Evolutionary conservation across 768 basidiomycete species (phyloP), one percentile per base, ranked within the genome.

Genomic region (Daedaleopsis sinensis): DNA sequence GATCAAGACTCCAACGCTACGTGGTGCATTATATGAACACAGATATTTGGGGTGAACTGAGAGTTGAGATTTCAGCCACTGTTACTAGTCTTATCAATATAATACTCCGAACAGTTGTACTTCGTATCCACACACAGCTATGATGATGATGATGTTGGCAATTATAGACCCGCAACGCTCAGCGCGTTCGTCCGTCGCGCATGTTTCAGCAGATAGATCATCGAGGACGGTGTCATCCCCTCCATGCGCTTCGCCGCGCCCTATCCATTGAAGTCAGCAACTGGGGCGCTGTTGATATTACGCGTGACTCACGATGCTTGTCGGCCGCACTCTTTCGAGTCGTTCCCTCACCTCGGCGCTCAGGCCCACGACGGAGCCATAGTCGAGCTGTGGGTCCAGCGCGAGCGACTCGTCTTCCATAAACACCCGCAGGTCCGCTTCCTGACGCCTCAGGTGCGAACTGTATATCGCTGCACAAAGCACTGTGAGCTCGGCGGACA

Each of bases 231-330:
- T 3, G 94, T 96, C 84, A 96, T 92, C 9, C 94, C 94, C 70
- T 96, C 94, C 86, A 96, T 94, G 27, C 94, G 79, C 72, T 94
- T 94, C 16, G 91, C 94, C 4, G 90, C 90, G n/a, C 94, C 94
- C 93, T 94, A 27, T 42, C 37, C 58, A 13, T 44, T 27, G 19
- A 23, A 39, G 19, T 42, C 39, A 48, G 46, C 2, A 18, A 18
- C 15, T 47, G 18, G 10, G 32, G 12, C 12, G 52, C 39, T 35
- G 50, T 42, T 42, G 12, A 44, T 0, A 19, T 27, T 13, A 10
- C n/a, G 23, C 5, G 18, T 42, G 23, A 0, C 79, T 65, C 66
- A 88, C 92, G 57, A 95, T 82, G 11, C 85, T 93, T 16, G 80
- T 79, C 0, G 94, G 94, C 52, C 83, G 76, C 1, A 89, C 82